phyloP scores from a whole-genome alignment of 805 yeast species.

The Zygoascus flipseniorum region DNA sequence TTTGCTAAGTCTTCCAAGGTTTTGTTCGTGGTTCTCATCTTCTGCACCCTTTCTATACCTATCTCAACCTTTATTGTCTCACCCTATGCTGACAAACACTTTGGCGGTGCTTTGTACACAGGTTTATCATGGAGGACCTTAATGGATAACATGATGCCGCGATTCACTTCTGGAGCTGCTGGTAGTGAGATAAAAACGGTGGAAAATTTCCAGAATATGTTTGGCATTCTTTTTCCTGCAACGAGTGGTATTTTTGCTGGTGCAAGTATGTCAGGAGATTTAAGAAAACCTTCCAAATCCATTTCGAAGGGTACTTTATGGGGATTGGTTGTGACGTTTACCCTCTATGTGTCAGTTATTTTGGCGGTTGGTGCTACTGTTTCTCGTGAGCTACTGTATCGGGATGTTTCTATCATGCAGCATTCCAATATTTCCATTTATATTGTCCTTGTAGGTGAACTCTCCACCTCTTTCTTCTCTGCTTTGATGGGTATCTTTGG shows the following conservation, averaged over 20 bases:
- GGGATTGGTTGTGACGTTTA: constrained; percentile 72
- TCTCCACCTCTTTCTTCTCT: constrained; percentile 84
- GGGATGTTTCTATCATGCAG: constrained; percentile 80
- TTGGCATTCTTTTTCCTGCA: constrained; percentile 96
- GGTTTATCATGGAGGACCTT: constrained; percentile 70
- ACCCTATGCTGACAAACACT: constrained; percentile 39
- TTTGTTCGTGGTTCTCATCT: constrained; percentile 16
- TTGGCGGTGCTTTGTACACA: constrained; percentile 39
- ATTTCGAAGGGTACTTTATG: constrained; percentile 91
- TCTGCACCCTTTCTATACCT: constrained; percentile 43
- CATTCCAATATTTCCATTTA: constrained; percentile 62
- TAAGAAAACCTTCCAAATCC: constrained; percentile 73
- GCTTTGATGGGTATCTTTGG: constrained; percentile 95
- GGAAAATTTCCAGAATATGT: constrained; percentile 76
- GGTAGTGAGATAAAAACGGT: constrained; percentile 58
- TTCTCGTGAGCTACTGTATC: constrained; percentile 68
- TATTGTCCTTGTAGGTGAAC: constrained; percentile 77
- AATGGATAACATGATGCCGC: constrained; percentile 60
- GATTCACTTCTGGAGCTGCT: constrained; percentile 84
- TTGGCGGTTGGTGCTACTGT: constrained; percentile 69
- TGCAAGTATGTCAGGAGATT: constrained; percentile 96
- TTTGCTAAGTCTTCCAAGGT: constrained; percentile 17
- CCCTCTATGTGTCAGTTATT: constrained; percentile 72
- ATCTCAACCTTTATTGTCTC: constrained; percentile 56
- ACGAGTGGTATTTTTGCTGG: constrained; percentile 99